Percentiles rank a stretch among this genome's conserved stretches.
These are phyloP conservation scores for Zymoseptoria pseudotritici DNA, from an alignment of 2,329 filamentous ascomycete species.

Conservation along the genomic window DNA sequence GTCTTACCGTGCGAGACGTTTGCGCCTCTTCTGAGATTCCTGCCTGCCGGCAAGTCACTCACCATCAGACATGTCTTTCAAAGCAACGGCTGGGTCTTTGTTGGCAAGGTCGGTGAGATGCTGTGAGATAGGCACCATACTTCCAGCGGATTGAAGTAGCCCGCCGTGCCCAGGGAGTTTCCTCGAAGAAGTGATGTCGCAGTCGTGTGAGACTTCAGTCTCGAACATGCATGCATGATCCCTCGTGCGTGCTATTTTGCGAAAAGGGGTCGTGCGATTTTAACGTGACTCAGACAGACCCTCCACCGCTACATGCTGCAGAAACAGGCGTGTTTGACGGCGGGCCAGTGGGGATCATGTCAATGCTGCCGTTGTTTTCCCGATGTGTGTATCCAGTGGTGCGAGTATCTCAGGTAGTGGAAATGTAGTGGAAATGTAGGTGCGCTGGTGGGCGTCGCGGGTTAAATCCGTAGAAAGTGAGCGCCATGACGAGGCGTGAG, in stretches of 20 bases:
- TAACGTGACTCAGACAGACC: slow-evolving; percentile 1
- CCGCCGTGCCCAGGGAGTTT: too few species aligned
- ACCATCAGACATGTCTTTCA: not conserved
- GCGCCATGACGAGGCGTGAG: too few species aligned
- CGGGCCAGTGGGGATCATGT: not conserved
- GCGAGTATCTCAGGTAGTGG: not conserved
- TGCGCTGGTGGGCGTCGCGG: not conserved
- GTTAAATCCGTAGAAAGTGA: too few species aligned
- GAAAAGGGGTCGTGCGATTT: not conserved
- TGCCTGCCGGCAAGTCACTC: too few species aligned
- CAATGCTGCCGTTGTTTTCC: not conserved
- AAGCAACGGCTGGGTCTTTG: not conserved
- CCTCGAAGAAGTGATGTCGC: not conserved
- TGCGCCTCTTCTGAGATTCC: too few species aligned
- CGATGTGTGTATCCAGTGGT: not conserved
- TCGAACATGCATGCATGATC: not conserved
- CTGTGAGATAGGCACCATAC: not conserved
- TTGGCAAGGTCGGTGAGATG: not conserved
- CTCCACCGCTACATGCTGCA: not conserved
- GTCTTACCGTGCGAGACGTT: too few species aligned
- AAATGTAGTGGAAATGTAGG: not conserved
- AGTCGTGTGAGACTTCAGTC: not conserved
- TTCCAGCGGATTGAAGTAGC: not conserved
- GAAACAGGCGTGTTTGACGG: not conserved
- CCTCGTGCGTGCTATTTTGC: not conserved